Evolutionary conservation across 2,329 filamentous ascomycete species (phyloP).

Genomic region (Ceratocystis huliohia): DNA sequence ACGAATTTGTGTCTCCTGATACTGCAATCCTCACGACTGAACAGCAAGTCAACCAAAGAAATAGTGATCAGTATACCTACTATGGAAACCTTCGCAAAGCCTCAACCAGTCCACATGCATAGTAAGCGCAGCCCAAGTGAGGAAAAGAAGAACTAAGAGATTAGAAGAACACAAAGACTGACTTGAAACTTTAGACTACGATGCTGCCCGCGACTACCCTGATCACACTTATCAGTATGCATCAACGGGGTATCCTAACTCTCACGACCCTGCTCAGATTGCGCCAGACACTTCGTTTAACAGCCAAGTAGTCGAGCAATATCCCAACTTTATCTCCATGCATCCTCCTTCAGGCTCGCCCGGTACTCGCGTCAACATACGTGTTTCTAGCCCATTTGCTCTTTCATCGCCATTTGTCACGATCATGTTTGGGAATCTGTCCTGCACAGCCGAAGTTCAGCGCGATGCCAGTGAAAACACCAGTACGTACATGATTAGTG

Average conservation of each 20-base stretch:
- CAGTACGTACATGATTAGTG: slow-evolving; percentile 52
- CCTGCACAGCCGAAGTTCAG: slow-evolving; percentile 48
- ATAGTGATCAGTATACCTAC: slow-evolving; percentile 34
- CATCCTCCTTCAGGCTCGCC: slow-evolving; percentile 54
- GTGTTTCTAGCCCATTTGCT: slow-evolving; percentile 55
- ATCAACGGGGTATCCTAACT: slow-evolving; percentile 30
- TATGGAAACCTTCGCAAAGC: slow-evolving; percentile 56
- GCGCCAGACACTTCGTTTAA: slow-evolving; percentile 41
- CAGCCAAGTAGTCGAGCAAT: slow-evolving; percentile 52
- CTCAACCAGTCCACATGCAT: slow-evolving; percentile 62
- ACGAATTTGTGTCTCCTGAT: slow-evolving; percentile 45
- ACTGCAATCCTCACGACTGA: slow-evolving; percentile 45
- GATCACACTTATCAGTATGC: slow-evolving; percentile 43
- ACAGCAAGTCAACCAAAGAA: slow-evolving; percentile 41
- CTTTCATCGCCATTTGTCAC: slow-evolving; percentile 9
- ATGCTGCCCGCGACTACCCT: slow-evolving; percentile 48
- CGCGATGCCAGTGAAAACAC: slow-evolving; percentile 33
- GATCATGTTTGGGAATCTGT: slow-evolving; percentile 4
- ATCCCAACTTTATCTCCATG: slow-evolving; percentile 40
- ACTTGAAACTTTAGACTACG: slow-evolving; percentile 36
- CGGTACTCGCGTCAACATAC: slow-evolving; percentile 59
- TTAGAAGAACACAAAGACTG: neutral
- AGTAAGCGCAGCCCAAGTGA: slow-evolving; percentile 45
- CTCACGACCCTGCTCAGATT: slow-evolving; percentile 27
- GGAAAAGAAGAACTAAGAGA: neutral